Conservation (phyloP, 768 basidiomycete species). For the Lentinula boryana region DNA sequence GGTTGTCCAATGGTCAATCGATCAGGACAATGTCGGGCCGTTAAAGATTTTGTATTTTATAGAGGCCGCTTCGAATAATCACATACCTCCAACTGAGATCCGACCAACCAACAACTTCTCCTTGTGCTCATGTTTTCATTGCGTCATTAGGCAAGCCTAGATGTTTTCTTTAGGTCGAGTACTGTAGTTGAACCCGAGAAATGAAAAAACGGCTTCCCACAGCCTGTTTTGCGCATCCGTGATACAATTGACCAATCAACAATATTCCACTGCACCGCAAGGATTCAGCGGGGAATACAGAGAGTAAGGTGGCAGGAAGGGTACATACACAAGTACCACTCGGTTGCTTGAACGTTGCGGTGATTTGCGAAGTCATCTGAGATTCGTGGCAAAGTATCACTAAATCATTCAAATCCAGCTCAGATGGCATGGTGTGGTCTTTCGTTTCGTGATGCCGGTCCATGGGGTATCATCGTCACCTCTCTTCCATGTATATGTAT, state of each 20-base stretch:
- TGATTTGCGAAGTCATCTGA: conserved; percentile 1
- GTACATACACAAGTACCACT: not conserved
- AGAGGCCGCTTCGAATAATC: conserved; percentile 3
- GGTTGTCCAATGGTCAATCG: conserved; percentile 3
- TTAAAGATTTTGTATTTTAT: conserved; percentile 4
- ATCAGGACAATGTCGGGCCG: conserved; percentile 8
- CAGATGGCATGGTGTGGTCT: too few relatives aligned
- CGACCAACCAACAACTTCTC: conserved; percentile 2
- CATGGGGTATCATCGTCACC: too few relatives aligned
- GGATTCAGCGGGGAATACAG: not conserved
- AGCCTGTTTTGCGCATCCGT: not conserved
- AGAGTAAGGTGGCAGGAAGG: not conserved
- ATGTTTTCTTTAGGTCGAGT: not conserved
- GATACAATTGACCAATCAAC: not conserved
- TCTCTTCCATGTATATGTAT: too few relatives aligned
- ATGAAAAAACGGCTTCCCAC: not conserved
- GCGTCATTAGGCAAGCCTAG: conserved; percentile 6
- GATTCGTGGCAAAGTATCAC: not conserved
- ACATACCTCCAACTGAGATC: conserved; percentile 5
- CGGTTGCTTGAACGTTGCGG: not conserved
- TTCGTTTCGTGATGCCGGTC: too few relatives aligned
- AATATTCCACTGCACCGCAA: not conserved
- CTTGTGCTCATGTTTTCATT: conserved; percentile 6
- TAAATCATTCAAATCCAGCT: too few relatives aligned
- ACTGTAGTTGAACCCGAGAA: not conserved